Evolutionary conservation across 2,329 filamentous ascomycete genomes (phyloP).

Genomic region (Exophiala sideris): DNA sequence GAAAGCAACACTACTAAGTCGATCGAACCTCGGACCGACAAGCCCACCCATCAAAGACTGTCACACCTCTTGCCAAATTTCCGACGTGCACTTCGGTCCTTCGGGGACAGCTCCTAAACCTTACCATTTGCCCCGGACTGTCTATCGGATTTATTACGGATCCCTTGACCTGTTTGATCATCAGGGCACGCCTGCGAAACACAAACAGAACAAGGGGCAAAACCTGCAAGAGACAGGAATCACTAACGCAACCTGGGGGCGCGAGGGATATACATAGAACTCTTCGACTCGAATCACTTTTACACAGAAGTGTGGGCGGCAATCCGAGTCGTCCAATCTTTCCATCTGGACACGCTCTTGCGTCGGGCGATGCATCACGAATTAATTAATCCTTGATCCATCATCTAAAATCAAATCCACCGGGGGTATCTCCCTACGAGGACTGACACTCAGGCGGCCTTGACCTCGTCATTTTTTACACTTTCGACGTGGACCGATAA

Average conservation of each 20-base stretch:
- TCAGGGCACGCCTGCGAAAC: no score
- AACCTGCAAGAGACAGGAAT: no score
- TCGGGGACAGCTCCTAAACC: neutral
- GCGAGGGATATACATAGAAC: no score
- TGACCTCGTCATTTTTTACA: constrained; percentile 7
- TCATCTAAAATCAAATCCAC: neutral
- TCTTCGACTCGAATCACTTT: neutral
- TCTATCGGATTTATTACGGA: no score
- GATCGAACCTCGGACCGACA: neutral
- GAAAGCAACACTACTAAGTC: neutral
- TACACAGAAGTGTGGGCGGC: neutral
- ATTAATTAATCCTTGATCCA: neutral
- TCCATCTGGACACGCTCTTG: neutral
- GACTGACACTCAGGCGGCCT: neutral
- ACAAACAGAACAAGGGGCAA: no score
- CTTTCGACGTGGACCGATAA: constrained; percentile 11
- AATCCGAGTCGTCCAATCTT: neutral
- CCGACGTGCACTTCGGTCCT: neutral
- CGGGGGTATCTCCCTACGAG: no score
- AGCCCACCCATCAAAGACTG: neutral
- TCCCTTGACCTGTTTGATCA: no score
- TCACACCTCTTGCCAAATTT: neutral
- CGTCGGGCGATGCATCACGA: no score
- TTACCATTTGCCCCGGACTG: neutral
- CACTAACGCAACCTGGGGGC: no score